Conservation (phyloP, 495 filamentous ascomycete genomes). For the Podospora didyma region DNA sequence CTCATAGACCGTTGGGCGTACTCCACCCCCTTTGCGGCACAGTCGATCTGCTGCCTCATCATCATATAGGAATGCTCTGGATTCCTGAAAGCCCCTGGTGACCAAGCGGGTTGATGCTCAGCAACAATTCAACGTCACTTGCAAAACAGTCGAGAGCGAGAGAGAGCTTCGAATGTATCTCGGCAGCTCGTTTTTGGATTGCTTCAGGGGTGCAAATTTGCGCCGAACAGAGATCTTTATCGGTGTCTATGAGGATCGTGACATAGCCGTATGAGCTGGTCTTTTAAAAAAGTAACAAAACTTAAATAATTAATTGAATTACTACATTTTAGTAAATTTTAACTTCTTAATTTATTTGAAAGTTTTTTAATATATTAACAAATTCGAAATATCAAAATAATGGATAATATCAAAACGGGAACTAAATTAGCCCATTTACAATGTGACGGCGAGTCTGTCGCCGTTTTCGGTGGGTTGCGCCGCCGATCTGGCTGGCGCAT, state of each 20-base stretch:
- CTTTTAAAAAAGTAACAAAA: too few species aligned
- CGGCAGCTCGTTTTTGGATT: constrained; percentile 54
- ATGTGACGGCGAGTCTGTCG: constrained; percentile 4
- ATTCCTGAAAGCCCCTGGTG: constrained; percentile 65
- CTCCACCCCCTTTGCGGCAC: constrained; percentile 55
- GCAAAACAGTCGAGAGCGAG: constrained; percentile 60
- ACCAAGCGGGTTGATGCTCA: constrained; percentile 36
- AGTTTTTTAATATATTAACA: too few species aligned
- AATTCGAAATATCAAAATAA: too few species aligned
- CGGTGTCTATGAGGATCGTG: too few species aligned
- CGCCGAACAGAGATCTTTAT: constrained; percentile 55
- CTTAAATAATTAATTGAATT: too few species aligned
- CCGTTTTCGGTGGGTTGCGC: constrained; percentile 1
- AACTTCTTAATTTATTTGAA: too few species aligned
- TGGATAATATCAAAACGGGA: too few species aligned
- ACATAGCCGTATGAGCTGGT: too few species aligned
- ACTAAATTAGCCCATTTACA: neutral
- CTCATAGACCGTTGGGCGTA: constrained; percentile 46
- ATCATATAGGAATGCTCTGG: constrained; percentile 52
- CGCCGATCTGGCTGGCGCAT: neutral
- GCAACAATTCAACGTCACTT: constrained; percentile 51
- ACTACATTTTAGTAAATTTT: too few species aligned
- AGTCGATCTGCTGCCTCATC: constrained; percentile 64
- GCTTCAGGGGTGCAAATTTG: constrained; percentile 51
- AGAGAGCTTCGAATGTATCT: constrained; percentile 49